Conservation (phyloP, 371 early-diverging fungal genomes). For the Mucor indicus region DNA sequence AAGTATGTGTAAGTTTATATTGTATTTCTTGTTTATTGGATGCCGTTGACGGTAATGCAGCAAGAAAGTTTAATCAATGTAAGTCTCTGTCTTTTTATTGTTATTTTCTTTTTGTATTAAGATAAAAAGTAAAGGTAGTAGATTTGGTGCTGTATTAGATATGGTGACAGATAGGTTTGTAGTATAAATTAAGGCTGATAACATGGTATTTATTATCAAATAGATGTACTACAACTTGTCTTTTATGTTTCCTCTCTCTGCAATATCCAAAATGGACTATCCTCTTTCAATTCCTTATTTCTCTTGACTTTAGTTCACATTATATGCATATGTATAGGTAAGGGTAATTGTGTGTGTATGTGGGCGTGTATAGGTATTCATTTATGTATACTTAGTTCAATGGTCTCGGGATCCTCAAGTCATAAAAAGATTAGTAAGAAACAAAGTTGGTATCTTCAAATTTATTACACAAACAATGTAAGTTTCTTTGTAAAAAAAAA, state of each 20-base stretch:
- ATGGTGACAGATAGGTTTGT: constrained; percentile 94
- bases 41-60: constrained; percentile 94
- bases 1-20: constrained; percentile 73
- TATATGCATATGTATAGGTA: constrained; percentile 98
- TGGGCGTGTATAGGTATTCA: too few species aligned
- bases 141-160: constrained; percentile 95
- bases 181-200: background rate
- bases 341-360: background rate
- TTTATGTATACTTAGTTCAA: constrained; percentile 50
- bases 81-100: too few species aligned
- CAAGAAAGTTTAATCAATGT: constrained; percentile 90
- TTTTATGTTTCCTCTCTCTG: constrained; percentile 80
- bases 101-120: too few species aligned
- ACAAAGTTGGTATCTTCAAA: constrained; percentile 71
- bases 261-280: constrained; percentile 69
- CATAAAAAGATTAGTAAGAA: constrained; percentile 82
- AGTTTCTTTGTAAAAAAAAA: constrained; percentile 5
- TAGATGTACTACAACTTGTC: constrained; percentile 87
- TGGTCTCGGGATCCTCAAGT: constrained; percentile 81
- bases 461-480: constrained; percentile 89
- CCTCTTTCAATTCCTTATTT: constrained; percentile 84
- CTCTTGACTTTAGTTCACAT: constrained; percentile 92
- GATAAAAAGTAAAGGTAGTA: constrained; percentile 59
- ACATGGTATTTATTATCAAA: background rate
- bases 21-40: constrained; percentile 89